Evolutionary conservation across 2,329 filamentous ascomycete species (phyloP).

Genomic region (Exophiala sp.): DNA sequence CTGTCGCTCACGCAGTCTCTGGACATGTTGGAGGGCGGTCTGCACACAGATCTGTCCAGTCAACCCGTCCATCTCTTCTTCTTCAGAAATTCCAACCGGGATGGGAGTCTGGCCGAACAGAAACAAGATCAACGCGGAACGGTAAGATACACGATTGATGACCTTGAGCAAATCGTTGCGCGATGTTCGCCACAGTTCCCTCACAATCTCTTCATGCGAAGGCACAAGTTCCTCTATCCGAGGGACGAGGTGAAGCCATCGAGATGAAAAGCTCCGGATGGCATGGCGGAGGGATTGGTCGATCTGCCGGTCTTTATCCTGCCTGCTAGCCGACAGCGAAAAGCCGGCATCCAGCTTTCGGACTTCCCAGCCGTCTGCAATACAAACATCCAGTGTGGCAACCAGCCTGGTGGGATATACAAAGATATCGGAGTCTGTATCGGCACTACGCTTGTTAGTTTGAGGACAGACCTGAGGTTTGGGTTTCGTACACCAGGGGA

Average conservation of each 20-base stretch:
- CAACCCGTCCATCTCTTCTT: slow-evolving; percentile 40
- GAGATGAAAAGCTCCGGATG: slow-evolving; percentile 31
- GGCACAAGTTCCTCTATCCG: neutral
- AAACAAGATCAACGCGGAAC: slow-evolving; percentile 39
- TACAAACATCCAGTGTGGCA: slow-evolving; percentile 30
- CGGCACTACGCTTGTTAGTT: slow-evolving; percentile 4
- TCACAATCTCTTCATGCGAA: slow-evolving; percentile 25
- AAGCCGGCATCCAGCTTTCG: neutral
- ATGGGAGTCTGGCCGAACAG: slow-evolving; percentile 41
- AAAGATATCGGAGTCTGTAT: slow-evolving; percentile 19
- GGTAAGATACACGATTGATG: slow-evolving; percentile 40
- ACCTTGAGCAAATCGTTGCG: slow-evolving; percentile 38
- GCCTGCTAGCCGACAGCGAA: slow-evolving; percentile 5
- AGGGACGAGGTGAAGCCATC: slow-evolving; percentile 30
- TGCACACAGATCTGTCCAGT: slow-evolving; percentile 40
- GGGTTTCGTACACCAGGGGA: slow-evolving; percentile 37
- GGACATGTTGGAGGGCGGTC: slow-evolving; percentile 40
- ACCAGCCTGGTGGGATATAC: slow-evolving; percentile 30
- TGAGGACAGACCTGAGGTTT: neutral
- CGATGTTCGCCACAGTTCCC: slow-evolving; percentile 35
- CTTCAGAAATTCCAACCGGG: slow-evolving; percentile 38
- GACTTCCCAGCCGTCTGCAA: slow-evolving; percentile 11
- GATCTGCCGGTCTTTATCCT: slow-evolving; percentile 24
- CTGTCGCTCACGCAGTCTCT: slow-evolving; percentile 38
- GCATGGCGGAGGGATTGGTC: slow-evolving; percentile 30